Evolutionary conservation across 768 basidiomycete species (phyloP), one percentile per base, ranked within the genome.

Genomic region (Lentinula detonsa): DNA sequence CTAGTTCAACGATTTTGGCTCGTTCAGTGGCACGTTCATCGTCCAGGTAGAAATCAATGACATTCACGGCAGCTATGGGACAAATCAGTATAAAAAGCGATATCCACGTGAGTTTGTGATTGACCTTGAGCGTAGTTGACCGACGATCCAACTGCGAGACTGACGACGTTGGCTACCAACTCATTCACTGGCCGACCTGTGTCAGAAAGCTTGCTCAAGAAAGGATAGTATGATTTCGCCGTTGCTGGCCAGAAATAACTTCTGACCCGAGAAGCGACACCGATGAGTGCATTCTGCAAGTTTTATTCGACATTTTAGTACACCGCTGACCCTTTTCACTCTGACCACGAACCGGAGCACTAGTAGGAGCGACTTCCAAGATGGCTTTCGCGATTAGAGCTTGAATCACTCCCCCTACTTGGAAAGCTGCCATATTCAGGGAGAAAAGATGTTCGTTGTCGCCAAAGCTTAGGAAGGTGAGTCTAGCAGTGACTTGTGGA

Each of bases 1-100:
- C 68, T 0, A 82, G 70, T 49, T 70, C 62, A 28, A 75, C 45
- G 34, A 83, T 77, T 18, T 76, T 73, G 0, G 67, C 71, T 10
- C 73, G 69, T 62, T 83, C 79, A 51, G 68, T 68, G 7, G 71
- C 72, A 15, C 72, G 74, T 21, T 66, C 68, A 42, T 77, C 77
- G 43, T 77, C 76, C 28, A 85, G 68, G 68, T 82, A 85, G 70
- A 84, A 83, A 64, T 84, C 77, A 51, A 85, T 68, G 18, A 84
- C 75, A 45, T 81, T 73, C 5, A 77, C 74, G n/a, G 75, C 75
- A 7, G 77, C 78, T 76, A 50, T 1, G 33, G 51, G 18, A 1
- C 9, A 62, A 61, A 60, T 57, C 28, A 42, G 23, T n/a, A 10
- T 28, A 11, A 18, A 6, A 57, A 21, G 8, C 8, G 15, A n/a